Conservation (phyloP, 345 rosid genomes). For the Eucalyptus regnans region DNA sequence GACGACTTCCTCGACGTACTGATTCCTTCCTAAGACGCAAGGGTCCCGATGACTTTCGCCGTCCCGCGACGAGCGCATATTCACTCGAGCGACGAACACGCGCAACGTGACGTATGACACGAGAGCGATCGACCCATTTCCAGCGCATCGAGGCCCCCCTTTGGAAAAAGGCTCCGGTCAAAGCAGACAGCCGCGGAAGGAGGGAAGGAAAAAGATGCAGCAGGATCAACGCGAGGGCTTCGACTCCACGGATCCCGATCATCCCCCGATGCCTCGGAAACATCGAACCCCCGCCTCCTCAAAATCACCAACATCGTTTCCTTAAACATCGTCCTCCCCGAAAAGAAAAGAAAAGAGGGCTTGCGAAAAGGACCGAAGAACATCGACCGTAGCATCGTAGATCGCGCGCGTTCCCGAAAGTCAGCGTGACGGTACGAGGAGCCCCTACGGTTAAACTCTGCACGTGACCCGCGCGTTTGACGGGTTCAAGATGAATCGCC, state of each 20-base stretch:
- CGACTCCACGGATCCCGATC: neutral
- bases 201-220: neutral
- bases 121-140: no score
- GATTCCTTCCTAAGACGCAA: neutral
- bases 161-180: neutral
- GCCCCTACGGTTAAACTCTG: no score
- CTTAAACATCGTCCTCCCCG: neutral
- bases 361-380: no score
- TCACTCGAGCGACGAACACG: no score
- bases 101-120: no score
- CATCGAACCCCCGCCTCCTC: neutral
- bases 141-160: neutral
- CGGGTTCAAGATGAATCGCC: no score
- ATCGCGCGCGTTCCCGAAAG: no score
- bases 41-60: no score
- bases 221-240: neutral
- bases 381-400: no score
- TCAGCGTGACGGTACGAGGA: no score
- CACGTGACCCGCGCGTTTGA: no score
- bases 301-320: neutral
- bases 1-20: accelerated
- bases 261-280: neutral
- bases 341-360: neutral
- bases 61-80: no score
- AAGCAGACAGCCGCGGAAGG: neutral